These are phyloP conservation scores for Viola pubescens DNA, from an alignment of 441 rosid genomes.

Conservation along the genomic window DNA sequence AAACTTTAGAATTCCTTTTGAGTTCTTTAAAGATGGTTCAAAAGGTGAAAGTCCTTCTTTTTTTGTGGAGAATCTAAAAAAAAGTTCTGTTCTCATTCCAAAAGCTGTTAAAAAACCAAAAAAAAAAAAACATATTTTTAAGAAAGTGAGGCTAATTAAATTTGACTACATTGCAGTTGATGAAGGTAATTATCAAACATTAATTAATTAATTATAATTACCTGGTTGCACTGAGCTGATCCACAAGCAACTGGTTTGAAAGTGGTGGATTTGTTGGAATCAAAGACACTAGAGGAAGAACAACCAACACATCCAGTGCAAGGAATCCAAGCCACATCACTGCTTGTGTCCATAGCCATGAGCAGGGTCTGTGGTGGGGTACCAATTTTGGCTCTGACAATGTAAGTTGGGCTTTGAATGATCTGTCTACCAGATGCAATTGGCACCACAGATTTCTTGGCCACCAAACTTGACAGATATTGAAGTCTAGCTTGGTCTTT, in stretches of 20 bases:
- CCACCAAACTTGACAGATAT: constrained; percentile 60
- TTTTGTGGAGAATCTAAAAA: too few species aligned
- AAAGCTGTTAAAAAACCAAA: too few species aligned
- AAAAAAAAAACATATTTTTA: too few species aligned
- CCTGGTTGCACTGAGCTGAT: constrained; percentile 61
- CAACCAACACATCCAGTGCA: constrained; percentile 81
- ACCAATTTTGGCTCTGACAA: constrained; percentile 64
- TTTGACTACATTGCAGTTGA: too few species aligned
- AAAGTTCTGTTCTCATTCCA: too few species aligned
- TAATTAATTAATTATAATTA: background rate
- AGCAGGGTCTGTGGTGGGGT: constrained; percentile 78
- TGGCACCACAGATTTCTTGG: constrained; percentile 59
- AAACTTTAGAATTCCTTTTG: too few species aligned
- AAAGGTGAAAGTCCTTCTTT: too few species aligned
- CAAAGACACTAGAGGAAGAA: constrained; percentile 45
- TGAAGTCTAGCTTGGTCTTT: constrained; percentile 67
- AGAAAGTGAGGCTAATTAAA: too few species aligned
- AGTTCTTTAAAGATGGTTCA: too few species aligned
- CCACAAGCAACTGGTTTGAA: constrained; percentile 48
- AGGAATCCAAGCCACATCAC: constrained; percentile 80
- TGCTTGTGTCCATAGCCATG: constrained; percentile 84
- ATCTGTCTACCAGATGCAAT: constrained; percentile 75
- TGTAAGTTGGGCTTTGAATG: constrained; percentile 73
- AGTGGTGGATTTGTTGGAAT: constrained; percentile 44
- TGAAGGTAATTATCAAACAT: too few species aligned